Evolutionary conservation across 2,329 filamentous ascomycete species (phyloP), one percentile per base, ranked within the genome.

Genomic region (Exophiala sp.): DNA sequence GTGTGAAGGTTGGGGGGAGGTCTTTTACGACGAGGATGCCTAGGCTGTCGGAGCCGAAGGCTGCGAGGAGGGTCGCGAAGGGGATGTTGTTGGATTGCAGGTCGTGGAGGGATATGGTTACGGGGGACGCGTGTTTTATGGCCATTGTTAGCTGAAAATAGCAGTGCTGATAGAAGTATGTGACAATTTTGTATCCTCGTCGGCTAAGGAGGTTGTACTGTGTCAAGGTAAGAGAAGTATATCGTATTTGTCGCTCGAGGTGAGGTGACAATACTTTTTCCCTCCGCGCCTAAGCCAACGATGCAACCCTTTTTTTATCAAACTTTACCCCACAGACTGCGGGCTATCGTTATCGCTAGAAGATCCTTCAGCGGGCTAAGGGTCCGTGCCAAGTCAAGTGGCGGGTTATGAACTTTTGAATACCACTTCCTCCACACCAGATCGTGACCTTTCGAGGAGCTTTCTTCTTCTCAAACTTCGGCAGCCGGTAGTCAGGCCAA

Each of bases 1-100:
- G 72, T 11, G 80, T 71, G 65, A 95, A 99, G 48, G 83, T 77
- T 5, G 78, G 59, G 0, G 91, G 89, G 0, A 97, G 82, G 67
- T 91, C 89, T 68, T 88, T 90, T 44, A 99, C 91, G n/a, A 97
- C 76, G 51, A 99, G 86, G 48, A 99, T 96, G 0, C 94, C 94
- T 10, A 97, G 77, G 2, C 91, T 96, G 21, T 88, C 84, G 1
- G 91, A 90, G 0, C 94, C 94, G 68, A 99, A 97, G 0, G 94
- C 94, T 63, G 87, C 68, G 32, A 73, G 71, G 10, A 78, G 67
- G 8, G 70, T 72, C 14, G 71, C 66, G 56, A 75, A 75, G 5
- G 74, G 69, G 41, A 78, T 66, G 5, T 67, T 63, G 45, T 55
- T 54, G 47, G 54, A 21, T 39, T 57, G 51, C 18, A 64, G 61